Conservation (phyloP, 2,329 filamentous ascomycete genomes). For the Fusarium mangiferae region DNA sequence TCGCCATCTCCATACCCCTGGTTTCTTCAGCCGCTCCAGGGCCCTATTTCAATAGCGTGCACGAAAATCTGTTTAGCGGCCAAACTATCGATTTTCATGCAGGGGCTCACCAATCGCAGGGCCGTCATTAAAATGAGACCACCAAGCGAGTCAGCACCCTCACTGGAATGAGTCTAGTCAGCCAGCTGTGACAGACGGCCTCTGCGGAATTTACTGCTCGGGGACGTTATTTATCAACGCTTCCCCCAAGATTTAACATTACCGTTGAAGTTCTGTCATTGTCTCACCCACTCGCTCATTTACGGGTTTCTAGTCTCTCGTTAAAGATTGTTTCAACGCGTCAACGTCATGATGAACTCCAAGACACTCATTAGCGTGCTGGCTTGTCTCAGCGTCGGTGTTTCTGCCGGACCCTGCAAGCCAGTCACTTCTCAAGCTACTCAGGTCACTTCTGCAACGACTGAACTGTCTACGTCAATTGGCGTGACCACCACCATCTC, state of each 20-base stretch:
- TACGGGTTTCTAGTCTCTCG: background rate
- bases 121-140: background rate
- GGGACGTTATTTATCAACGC: background rate
- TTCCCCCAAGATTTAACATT: too few relatives aligned
- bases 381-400: background rate
- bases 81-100: background rate
- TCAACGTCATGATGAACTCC: background rate
- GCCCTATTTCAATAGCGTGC: background rate
- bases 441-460: background rate
- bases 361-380: background rate
- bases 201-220: background rate
- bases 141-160: fast-evolving
- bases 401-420: slow-evolving; percentile 7
- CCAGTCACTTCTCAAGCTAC: background rate
- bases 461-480: background rate
- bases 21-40: background rate
- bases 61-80: background rate
- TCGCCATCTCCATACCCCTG: fast-evolving
- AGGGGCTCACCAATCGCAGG: slow-evolving; percentile 2
- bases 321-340: fast-evolving
- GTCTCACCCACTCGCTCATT: background rate
- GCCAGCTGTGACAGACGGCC: background rate
- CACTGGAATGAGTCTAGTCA: background rate
- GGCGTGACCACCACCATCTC: background rate
- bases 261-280: background rate